These are phyloP conservation scores for Penicillium brevicompactum DNA, from an alignment of 2,329 filamentous ascomycete genomes.

Conservation along the genomic window DNA sequence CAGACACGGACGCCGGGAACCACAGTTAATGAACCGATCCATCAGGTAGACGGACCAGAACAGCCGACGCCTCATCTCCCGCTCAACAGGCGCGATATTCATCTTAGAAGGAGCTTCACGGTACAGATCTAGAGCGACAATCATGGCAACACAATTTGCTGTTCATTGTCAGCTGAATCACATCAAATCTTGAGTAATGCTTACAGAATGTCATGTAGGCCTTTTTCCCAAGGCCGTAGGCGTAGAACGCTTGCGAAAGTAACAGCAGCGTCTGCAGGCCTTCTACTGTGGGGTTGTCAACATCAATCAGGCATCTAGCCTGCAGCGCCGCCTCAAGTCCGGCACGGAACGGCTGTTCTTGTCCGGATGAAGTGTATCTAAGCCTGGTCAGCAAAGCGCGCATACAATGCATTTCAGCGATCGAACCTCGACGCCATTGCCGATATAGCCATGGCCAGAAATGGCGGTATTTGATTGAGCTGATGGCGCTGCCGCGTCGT, in stretches of 20 bases:
- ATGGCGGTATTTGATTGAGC: constrained; percentile 62
- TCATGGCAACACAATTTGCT: constrained; percentile 81
- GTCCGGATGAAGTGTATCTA: constrained; percentile 70
- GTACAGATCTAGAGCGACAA: constrained; percentile 77
- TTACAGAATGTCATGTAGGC: constrained; percentile 83
- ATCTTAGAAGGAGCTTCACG: constrained; percentile 69
- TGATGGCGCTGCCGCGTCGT: constrained; percentile 72
- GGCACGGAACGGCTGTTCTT: constrained; percentile 66
- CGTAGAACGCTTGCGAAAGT: constrained; percentile 74
- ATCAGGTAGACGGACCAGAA: constrained; percentile 90
- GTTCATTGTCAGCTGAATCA: constrained; percentile 1
- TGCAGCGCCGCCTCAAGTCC: constrained; percentile 74
- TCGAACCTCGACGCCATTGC: constrained; percentile 64
- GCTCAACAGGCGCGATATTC: constrained; percentile 66
- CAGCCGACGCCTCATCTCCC: constrained; percentile 74
- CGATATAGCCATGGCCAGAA: constrained; percentile 55
- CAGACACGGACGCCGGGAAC: constrained; percentile 79
- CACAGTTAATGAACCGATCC: constrained; percentile 79
- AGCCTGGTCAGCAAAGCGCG: constrained; percentile 21
- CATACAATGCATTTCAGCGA: constrained; percentile 8
- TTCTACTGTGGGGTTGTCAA: constrained; percentile 80
- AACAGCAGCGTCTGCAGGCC: constrained; percentile 74
- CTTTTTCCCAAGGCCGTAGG: constrained; percentile 77
- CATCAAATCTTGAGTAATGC: background rate
- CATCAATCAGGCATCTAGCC: constrained; percentile 70